Evolutionary conservation across 2,329 filamentous ascomycete species (phyloP), one percentile per base, ranked within the genome.

Genomic region (Coleophoma cylindrospora): DNA sequence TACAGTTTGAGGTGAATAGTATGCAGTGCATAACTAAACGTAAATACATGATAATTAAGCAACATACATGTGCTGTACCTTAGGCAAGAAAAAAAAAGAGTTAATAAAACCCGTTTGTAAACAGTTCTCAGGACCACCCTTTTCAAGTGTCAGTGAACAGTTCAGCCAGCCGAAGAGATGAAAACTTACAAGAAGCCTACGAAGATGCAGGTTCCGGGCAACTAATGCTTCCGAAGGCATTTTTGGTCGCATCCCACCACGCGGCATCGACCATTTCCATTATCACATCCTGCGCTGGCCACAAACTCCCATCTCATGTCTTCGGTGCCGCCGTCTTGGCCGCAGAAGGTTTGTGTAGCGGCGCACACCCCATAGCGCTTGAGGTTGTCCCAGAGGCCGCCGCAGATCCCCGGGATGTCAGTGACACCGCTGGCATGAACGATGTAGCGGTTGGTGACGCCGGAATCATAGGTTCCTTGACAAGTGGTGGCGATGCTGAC

Each of bases 341-440:
- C 22, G 10, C 43, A 45, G 8, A 15, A 34, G 9, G 43, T 33
- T 14, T 14, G 15, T 15, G 22, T 34, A 33, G 43, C 43, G 7
- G 3, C 22, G n/a, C 43, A 45, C 12, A 14, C 13, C 13, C 21
- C 5, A 34, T 33, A 45, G 8, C n/a, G 19, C 19, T 45, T 32
- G 13, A 45, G 22, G 22, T 45, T 45, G 22, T 45, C 43, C 43
- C 43, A 45, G 43, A 45, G 43, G 10, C 43, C 43, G 17, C 43
- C 43, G 13, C 43, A 45, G n/a, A 45, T 45, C 3, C 43, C 43
- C 21, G 19, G 9, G 13, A 45, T 32, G 43, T 45, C 43, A 6
- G 2, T 15, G 17, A 45, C 43, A 32, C 43, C 43, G 17, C 6
- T n/a, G 4, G 19, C 43, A 4, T 9, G 4, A 10, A 45, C 43